Evolutionary conservation across 2,329 filamentous ascomycete genomes (phyloP), one percentile per base, ranked within the genome.

Genomic region (Talaromyces pinophilus): DNA sequence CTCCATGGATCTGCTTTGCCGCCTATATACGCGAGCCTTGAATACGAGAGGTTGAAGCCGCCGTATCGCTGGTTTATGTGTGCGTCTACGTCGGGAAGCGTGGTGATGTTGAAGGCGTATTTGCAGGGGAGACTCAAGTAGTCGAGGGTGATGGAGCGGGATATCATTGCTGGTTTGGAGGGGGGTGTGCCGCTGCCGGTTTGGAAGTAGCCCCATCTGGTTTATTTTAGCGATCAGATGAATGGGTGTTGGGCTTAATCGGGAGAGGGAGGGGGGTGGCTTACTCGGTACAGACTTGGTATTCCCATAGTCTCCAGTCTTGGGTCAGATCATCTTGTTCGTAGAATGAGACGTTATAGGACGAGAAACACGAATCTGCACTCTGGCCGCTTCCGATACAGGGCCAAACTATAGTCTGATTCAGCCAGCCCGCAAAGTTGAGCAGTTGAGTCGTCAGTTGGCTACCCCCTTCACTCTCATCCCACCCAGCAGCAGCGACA

Each of bases 1-100:
- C 89, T 85, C 92, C 92, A 96, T 0, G 92, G 92, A 73, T 96
- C 92, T 65, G 87, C 86, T 69, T 91, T 86, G 33, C 92, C 92
- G 68, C 93, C 92, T 46, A 96, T 82, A 59, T 91, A 85, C 2
- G 92, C 92, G 0, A 96, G 85, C 1, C 92, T 88, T 0, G 89
- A 86, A 74, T 92, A 93, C 55, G 85, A 85, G 71, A 95, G 89
- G 74, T 86, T 80, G 76, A 88, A 91, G 13, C 88, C 90, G 50
- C 92, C 92, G 69, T 90, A 89, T 73, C 89, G 88, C 82, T 96
- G 95, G 76, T 95, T 87, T 0, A 82, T 81, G 15, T 28, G n/a
- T 46, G 30, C 7, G 1, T 87, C 83, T 0, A 89, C 79, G 62
- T 93, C 82, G 0, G 92, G 85, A 0, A 85, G 85, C 0, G 80